phyloP scores from a whole-genome alignment of 768 basidiomycete genomes.

The Candolleomyces aberdarensis region DNA sequence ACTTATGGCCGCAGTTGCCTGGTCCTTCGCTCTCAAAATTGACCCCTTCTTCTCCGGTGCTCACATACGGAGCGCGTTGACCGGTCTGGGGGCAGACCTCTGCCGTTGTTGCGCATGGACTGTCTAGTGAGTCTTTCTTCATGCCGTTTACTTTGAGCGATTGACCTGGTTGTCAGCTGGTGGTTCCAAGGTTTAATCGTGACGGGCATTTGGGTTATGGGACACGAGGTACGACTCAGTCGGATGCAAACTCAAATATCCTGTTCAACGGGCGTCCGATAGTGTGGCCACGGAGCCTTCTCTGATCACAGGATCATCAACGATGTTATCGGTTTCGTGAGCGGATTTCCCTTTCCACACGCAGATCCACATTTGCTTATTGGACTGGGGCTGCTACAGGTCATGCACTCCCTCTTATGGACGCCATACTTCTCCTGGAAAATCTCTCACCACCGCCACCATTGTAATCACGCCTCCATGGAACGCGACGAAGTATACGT shows the following conservation, averaged over 20 bases:
- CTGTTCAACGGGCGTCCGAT: conserved; percentile 3
- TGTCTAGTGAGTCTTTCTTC: conserved; percentile 37
- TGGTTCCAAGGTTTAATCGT: conserved; percentile 62
- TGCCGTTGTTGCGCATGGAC: conserved; percentile 43
- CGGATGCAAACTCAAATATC: background rate
- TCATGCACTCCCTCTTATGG: conserved; percentile 46
- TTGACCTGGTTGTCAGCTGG: conserved; percentile 35
- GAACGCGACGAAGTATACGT: conserved; percentile 59
- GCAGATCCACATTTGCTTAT: conserved; percentile 10
- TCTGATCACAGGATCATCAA: conserved; percentile 46
- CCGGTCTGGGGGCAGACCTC: conserved; percentile 33
- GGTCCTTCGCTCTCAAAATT: conserved; percentile 40
- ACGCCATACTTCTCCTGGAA: conserved; percentile 56
- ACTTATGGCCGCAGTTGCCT: conserved; percentile 37
- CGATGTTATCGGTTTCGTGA: conserved; percentile 48
- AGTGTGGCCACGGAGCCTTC: conserved; percentile 60
- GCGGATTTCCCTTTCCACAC: conserved; percentile 16
- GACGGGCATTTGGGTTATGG: conserved; percentile 59
- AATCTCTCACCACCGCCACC: conserved; percentile 52
- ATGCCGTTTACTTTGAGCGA: background rate
- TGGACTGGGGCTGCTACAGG: conserved; percentile 19
- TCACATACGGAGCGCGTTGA: conserved; percentile 19
- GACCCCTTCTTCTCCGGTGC: conserved; percentile 38
- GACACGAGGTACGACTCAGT: conserved; percentile 42
- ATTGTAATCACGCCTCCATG: conserved; percentile 50